Evolutionary conservation across 345 rosid genomes (phyloP).

Genomic region (Rhodomyrtus tomentosa): DNA sequence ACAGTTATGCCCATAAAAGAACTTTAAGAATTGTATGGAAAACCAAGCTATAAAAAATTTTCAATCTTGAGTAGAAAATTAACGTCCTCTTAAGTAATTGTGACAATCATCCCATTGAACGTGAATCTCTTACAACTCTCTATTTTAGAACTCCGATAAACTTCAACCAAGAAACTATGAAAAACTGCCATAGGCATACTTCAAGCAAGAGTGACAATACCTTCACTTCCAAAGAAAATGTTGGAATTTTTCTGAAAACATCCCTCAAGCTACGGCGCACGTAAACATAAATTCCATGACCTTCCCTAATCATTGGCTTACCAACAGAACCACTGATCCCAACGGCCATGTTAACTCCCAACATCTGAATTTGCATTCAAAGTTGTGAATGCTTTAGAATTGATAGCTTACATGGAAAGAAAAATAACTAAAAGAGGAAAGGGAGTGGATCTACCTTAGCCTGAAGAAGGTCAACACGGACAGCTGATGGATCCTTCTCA

Average conservation of each 20-base stretch:
- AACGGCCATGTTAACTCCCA: slow-evolving; percentile 88
- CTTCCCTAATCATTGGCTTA: slow-evolving; percentile 83
- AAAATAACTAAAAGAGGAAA: not conserved
- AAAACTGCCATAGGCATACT: not conserved
- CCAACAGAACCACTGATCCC: slow-evolving; percentile 78
- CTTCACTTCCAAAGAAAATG: slow-evolving; percentile 84
- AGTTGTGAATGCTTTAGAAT: slow-evolving; percentile 4
- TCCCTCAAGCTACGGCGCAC: slow-evolving; percentile 94
- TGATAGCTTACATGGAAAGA: not conserved
- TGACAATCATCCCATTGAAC: not conserved
- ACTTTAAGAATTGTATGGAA: not conserved
- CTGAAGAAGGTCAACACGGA: slow-evolving; percentile 87
- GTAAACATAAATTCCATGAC: slow-evolving; percentile 72
- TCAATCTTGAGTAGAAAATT: not conserved
- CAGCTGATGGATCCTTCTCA: slow-evolving; percentile 86
- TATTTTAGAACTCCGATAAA: not conserved
- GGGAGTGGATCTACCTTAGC: slow-evolving; percentile 49
- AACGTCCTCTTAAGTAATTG: not conserved
- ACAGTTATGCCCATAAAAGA: not conserved
- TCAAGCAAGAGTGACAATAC: slow-evolving; percentile 18
- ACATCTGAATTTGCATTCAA: slow-evolving; percentile 42
- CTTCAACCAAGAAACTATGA: not conserved
- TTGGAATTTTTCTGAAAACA: slow-evolving; percentile 88
- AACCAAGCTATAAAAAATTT: not conserved
- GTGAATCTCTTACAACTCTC: not conserved